Base-by-base conservation (phyloP, 805 yeast species). In the Henningerozyma blattae region DNA sequence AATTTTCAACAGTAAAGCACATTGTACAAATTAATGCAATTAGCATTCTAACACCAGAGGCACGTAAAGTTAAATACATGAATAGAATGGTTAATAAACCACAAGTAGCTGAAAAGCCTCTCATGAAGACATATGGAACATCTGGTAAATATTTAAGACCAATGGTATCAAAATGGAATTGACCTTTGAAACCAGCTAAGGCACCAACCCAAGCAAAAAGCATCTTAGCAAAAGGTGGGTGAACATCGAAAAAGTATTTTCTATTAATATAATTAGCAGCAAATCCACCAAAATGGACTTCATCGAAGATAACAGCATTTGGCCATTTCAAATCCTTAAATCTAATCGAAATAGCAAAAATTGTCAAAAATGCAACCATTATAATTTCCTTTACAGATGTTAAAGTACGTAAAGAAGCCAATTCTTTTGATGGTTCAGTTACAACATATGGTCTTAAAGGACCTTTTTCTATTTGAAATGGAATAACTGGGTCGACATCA, bases 231-330 rank as follows among this genome's bases (percentile, higher is more conserved):
- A 82, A 64, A 7, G 94, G 94, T 5, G 94, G 93, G 46, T 78
- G 79, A 30, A 72, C 76, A 52, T 76, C 86, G 67, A 79, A 65
- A 56, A 79, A 80, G 50, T 66, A 79, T 19, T 56, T 55, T 16
- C 82, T 79, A 31, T 62, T 56, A 33, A 75, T 65, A 60, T 86
- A 91, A 57, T 82, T 79, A 38, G 77, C 70, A 24, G 95, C 93
- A 59, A 86, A 86, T 7, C 91, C 89, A 34, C 98, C 97, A 48
- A 89, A 85, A 55, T 81, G 91, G 27, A 78, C 86, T 57, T 89
- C 98, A 56, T 85, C 94, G 44, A 81, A 81, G 10, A 89, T 94
- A 27, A 86, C 91, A 18, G 85, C 73, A 46, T 73, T 60, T 30
- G 98, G 98, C 42, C 61, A 51, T 17, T 70, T 61, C 36, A 91